A percentile compares a stretch with the other conserved stretches of the same genome.
Evolutionary conservation across 2,329 filamentous ascomycete genomes (phyloP).

Genomic region (Penicillium sp.): DNA sequence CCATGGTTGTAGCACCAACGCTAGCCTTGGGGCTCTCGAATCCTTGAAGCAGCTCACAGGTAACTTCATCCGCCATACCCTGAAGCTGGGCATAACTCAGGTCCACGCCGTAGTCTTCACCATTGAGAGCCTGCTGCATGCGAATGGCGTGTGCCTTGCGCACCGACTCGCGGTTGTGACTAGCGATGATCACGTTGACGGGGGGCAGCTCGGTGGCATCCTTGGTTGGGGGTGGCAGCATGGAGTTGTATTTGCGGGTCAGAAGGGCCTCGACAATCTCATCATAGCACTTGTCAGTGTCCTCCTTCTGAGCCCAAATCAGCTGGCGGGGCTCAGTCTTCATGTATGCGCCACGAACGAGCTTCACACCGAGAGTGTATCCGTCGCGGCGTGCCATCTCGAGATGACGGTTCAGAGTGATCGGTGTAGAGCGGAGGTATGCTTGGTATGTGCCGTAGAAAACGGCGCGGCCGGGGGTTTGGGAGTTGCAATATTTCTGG

Average conservation of each 20-base stretch:
- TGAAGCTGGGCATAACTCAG: constrained; percentile 73
- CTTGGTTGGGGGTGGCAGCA: constrained; percentile 46
- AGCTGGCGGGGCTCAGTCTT: constrained; percentile 44
- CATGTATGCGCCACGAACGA: constrained; percentile 53
- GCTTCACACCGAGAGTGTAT: constrained; percentile 50
- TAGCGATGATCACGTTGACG: constrained; percentile 54
- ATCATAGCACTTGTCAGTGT: constrained; percentile 52
- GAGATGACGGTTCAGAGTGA: constrained; percentile 45
- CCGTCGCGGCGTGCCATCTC: constrained; percentile 43
- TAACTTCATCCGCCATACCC: constrained; percentile 94
- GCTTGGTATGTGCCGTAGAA: constrained; percentile 52
- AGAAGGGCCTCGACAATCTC: constrained; percentile 52
- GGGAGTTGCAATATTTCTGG: constrained; percentile 50
- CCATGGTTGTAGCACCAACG: constrained; percentile 24
- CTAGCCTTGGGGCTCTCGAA: constrained; percentile 27
- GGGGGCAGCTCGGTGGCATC: constrained; percentile 36
- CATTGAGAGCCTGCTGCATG: constrained; percentile 43
- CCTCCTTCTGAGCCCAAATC: constrained; percentile 46
- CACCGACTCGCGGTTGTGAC: constrained; percentile 55
- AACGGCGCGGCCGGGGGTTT: constrained; percentile 47
- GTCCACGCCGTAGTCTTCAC: constrained; percentile 40
- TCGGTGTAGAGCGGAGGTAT: constrained; percentile 48
- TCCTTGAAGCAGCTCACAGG: constrained; percentile 51
- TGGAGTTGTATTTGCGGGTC: constrained; percentile 54
- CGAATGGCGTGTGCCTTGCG: constrained; percentile 47